A percentile compares a stretch with the other conserved stretches of the same genome.
Conservation (phyloP, 352 stramenopile species). For the Globisporangium cederbergense region DNA sequence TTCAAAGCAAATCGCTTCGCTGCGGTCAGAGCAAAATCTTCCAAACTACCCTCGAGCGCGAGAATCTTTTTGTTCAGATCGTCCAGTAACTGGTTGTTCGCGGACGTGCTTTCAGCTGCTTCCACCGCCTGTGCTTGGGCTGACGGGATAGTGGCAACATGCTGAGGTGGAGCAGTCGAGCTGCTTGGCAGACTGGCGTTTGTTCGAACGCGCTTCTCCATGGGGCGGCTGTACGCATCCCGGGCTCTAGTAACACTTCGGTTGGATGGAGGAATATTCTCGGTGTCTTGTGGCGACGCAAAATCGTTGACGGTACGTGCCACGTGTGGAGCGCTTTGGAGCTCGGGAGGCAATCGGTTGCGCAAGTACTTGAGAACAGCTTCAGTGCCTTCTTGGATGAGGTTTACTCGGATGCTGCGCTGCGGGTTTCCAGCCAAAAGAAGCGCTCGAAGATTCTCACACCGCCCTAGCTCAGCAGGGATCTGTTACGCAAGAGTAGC, state of each 20-base stretch:
- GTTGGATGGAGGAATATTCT: constrained; percentile 21
- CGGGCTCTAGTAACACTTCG: constrained; percentile 9
- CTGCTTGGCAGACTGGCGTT: constrained; percentile 19
- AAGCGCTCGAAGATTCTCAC: constrained; percentile 52
- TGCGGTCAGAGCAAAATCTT: constrained; percentile 65
- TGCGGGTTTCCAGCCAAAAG: constrained; percentile 75
- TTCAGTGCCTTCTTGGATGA: constrained; percentile 66
- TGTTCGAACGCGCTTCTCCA: constrained; percentile 33
- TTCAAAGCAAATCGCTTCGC: constrained; percentile 73
- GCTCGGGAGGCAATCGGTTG: constrained; percentile 44
- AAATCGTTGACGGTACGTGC: neutral
- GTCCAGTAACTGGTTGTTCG: constrained; percentile 24
- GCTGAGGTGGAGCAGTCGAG: neutral
- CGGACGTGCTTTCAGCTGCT: neutral
- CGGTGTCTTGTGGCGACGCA: neutral
- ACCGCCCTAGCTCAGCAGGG: constrained; percentile 53
- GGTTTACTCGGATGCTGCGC: constrained; percentile 57
- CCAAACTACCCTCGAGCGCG: constrained; percentile 49
- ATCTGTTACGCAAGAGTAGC: constrained; percentile 38
- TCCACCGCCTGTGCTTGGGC: neutral
- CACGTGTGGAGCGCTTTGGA: constrained; percentile 5
- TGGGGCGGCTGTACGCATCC: constrained; percentile 10
- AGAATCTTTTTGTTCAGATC: constrained; percentile 44
- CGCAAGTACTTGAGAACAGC: constrained; percentile 72
- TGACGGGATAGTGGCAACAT: constrained; percentile 9